Evolutionary conservation across 2,329 filamentous ascomycete species (phyloP).

Genomic region (Rhynchosporium graminicola): DNA sequence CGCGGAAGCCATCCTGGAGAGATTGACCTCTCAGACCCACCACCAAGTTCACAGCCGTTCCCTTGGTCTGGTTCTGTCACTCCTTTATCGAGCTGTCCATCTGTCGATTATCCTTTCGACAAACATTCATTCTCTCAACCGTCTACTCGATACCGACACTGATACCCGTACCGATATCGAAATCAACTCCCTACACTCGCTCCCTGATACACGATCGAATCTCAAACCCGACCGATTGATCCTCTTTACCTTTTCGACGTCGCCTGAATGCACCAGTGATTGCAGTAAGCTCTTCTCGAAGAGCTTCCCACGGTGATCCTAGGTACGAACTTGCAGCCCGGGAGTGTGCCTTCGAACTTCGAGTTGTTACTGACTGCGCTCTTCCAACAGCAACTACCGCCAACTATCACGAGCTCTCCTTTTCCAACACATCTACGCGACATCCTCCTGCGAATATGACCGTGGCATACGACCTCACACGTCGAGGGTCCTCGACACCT

Average conservation of each 20-base stretch:
- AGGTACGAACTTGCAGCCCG: constrained; percentile 27
- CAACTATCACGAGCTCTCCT: constrained; percentile 19
- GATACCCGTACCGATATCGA: no score
- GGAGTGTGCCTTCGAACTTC: not conserved
- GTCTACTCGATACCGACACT: constrained; percentile 17
- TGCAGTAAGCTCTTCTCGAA: constrained; percentile 38
- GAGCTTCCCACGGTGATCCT: constrained; percentile 34
- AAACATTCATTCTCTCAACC: constrained; percentile 17
- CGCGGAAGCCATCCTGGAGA: constrained; percentile 32
- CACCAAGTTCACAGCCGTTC: constrained; percentile 33
- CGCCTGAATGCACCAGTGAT: constrained; percentile 41
- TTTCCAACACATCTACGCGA: constrained; percentile 8
- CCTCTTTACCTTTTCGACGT: constrained; percentile 16
- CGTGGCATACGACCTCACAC: constrained; percentile 71
- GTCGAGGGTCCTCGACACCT: constrained; percentile 62
- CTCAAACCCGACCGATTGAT: constrained; percentile 5
- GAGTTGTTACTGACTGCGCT: constrained; percentile 22
- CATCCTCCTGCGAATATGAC: constrained; percentile 61
- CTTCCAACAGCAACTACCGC: constrained; percentile 23
- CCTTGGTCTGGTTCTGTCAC: constrained; percentile 20
- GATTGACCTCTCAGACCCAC: constrained; percentile 37
- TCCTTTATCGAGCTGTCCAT: constrained; percentile 26
- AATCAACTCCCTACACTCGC: constrained; percentile 22
- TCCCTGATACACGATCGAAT: constrained; percentile 21
- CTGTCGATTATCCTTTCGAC: constrained; percentile 17